These are phyloP conservation scores for Camellia granthamiana DNA, from an alignment of 148 eudicot species.

Conservation along the genomic window DNA sequence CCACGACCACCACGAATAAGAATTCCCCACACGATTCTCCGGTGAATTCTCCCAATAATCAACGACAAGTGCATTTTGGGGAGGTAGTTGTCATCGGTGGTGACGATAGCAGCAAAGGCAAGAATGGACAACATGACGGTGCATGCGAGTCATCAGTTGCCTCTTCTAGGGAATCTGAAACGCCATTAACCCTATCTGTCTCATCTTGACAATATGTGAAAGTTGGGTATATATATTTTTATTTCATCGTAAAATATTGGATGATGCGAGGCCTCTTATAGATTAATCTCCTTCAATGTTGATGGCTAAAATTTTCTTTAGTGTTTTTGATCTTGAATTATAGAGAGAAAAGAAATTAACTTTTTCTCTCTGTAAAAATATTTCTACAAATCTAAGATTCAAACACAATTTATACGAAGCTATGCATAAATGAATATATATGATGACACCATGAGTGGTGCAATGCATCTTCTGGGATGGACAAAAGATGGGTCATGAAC, in stretches of 20 bases:
- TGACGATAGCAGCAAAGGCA: not conserved
- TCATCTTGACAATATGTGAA: not conserved
- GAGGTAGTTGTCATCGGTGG: conserved; percentile 15
- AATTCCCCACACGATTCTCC: not conserved
- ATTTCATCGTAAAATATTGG: not conserved
- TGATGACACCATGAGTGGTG: too few relatives aligned
- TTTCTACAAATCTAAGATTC: too few relatives aligned
- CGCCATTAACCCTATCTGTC: conserved; percentile 6
- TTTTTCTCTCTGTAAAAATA: too few relatives aligned
- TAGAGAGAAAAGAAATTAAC: too few relatives aligned
- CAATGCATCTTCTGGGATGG: too few relatives aligned
- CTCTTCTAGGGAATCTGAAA: conserved; percentile 10
- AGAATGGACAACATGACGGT: not conserved
- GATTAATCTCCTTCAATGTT: not conserved
- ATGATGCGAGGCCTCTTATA: not conserved
- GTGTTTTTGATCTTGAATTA: not conserved
- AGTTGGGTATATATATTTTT: not conserved
- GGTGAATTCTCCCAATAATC: not conserved
- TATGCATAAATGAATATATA: too few relatives aligned
- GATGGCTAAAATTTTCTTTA: not conserved
- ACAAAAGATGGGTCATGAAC: not conserved
- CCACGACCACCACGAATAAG: not conserved
- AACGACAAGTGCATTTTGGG: conserved; percentile 10
- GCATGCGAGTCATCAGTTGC: not conserved
- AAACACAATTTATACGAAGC: too few relatives aligned